Base-by-base conservation (phyloP, 257 asterid genomes). In the Paraleonurus japonicus region DNA sequence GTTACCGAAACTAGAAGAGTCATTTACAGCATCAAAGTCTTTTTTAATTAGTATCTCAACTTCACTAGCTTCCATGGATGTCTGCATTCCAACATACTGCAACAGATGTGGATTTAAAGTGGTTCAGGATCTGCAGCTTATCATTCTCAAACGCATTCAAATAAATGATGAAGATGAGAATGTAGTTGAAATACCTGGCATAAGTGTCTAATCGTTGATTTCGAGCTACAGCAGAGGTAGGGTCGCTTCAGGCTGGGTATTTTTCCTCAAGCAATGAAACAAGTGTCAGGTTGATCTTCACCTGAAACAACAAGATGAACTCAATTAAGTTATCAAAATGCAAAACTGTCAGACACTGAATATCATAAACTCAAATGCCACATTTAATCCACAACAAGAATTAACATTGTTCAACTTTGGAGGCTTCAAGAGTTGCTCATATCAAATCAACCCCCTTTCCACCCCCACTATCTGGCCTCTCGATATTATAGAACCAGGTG, bases 61-160 rank as follows among this genome's bases (percentile, higher is more conserved):
- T 76, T 85, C 86, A 65, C 75, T 82, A 16, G 88, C 92, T 74
- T 86, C 89, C 69, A 75, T 78, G 68, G 92, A 86, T 65, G 96
- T 87, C 78, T 92, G 96, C 86, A 83, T 80, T 48, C 96, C 88
- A 62, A 95, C 90, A 85, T 88, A 89, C 98, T 95, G 90, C 86
- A 85, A 65, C 72, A 47, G 62, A 76, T 27, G 19, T 23, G 59
- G 28, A 69, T 73, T 47, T 54, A 60, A 66, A 75, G 66, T 73
- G 58, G 69, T 58, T 77, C 43, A 58, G 70, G 59, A 57, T 55
- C 57, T 20, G 43, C 30, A 72, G n/a, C 19, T 17, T 50, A 47
- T 19, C n/a, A 24, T 41, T 35, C 32, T 50, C 63, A 7, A 54
- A 39, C 70, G 12, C 61, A 75, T 60, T 51, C 24, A 30, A 70